phyloP scores from a whole-genome alignment of 169 alveolate species.

The Eimeria falciformis region DNA sequence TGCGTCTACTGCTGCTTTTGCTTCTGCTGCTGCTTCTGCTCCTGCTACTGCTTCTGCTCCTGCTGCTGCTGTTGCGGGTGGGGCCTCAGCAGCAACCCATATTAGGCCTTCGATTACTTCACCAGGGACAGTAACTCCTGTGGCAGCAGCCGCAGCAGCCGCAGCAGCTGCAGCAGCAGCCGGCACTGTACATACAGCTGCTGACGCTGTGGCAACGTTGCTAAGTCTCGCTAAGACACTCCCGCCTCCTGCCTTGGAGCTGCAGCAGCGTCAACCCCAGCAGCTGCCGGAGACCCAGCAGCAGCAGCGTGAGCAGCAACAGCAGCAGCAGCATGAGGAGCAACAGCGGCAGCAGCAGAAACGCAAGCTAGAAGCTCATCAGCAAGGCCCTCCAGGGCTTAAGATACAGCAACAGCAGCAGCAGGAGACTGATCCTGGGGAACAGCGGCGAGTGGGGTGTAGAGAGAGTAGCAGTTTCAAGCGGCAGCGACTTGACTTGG shows the following conservation, averaged over 20 bases:
- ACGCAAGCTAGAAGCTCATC: constrained; percentile 2
- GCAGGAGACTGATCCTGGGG: neutral
- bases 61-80: neutral
- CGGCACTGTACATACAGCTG: constrained; percentile 35
- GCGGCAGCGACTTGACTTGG: constrained; percentile 9
- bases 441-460: neutral
- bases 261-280: constrained; percentile 35
- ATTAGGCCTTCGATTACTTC: neutral
- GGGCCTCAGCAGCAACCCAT: constrained; percentile 2
- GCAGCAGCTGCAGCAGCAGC: constrained; percentile 39
- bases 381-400: neutral
- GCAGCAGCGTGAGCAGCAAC: constrained; percentile 10
- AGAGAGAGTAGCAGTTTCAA: neutral
- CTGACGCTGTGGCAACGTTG: constrained; percentile 40
- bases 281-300: constrained; percentile 20
- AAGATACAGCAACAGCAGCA: constrained; percentile 36
- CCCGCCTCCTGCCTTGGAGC: constrained; percentile 4
- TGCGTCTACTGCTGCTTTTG: neutral
- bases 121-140: neutral
- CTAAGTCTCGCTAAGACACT: constrained; percentile 29
- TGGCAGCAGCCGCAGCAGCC: constrained; percentile 43
- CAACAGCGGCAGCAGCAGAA: constrained; percentile 6
- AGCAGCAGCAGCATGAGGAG: neutral
- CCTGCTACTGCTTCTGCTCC: neutral
- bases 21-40: constrained; percentile 5